Conservation (phyloP, 805 yeast genomes). For the Blastobotrys parvus region DNA sequence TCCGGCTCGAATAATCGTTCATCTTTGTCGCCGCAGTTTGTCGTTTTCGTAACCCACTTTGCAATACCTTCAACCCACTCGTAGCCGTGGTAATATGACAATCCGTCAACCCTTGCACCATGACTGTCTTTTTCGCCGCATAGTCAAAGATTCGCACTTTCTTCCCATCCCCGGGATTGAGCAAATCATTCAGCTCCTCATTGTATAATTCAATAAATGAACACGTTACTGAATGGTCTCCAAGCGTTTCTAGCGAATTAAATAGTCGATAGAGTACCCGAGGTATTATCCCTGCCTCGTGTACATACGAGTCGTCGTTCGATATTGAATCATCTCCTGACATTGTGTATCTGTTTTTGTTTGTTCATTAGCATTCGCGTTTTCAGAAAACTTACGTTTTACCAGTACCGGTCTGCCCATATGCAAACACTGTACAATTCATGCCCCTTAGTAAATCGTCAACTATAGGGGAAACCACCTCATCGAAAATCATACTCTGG, state of each 20-base stretch:
- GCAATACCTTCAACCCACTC: constrained; percentile 45
- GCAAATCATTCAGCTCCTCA: constrained; percentile 72
- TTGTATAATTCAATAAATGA: constrained; percentile 82
- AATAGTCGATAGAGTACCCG: constrained; percentile 51
- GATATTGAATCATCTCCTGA: constrained; percentile 53
- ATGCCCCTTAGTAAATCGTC: constrained; percentile 66
- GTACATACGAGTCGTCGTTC: constrained; percentile 33
- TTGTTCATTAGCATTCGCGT: neutral
- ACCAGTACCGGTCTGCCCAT: constrained; percentile 91
- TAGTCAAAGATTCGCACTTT: constrained; percentile 50
- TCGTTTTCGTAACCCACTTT: constrained; percentile 52
- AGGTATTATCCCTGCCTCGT: constrained; percentile 56
- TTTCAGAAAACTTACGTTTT: constrained; percentile 44
- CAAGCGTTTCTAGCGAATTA: constrained; percentile 33
- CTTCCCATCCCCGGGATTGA: constrained; percentile 38
- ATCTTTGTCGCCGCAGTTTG: constrained; percentile 73
- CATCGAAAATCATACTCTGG: constrained; percentile 57
- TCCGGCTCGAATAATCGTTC: constrained; percentile 68
- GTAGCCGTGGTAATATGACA: constrained; percentile 39
- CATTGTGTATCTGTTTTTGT: constrained; percentile 38
- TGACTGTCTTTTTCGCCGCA: constrained; percentile 32
- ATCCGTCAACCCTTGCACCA: constrained; percentile 52
- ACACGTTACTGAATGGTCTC: constrained; percentile 60
- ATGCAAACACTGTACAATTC: constrained; percentile 76
- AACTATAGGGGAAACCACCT: constrained; percentile 55